phyloP scores from a whole-genome alignment of 176 grass and related monocot genomes.

The Triticum monococcum region DNA sequence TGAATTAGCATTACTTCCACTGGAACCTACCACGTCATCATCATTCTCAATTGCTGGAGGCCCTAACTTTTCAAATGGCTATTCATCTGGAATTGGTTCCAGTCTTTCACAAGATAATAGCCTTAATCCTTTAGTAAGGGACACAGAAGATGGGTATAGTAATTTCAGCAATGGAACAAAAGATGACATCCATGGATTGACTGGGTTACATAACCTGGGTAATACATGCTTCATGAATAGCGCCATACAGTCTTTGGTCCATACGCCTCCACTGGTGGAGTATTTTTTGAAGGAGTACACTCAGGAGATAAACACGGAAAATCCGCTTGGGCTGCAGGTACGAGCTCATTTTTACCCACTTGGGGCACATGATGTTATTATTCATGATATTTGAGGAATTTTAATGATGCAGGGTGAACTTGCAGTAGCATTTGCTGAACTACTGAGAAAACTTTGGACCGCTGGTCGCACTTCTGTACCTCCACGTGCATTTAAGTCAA shows the following conservation, averaged over 20 bases:
- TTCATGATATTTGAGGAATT: conserved; percentile 26
- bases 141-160: conserved; percentile 57
- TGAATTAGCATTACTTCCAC: conserved; percentile 79
- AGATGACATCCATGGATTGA: conserved; percentile 67
- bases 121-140: conserved; percentile 51
- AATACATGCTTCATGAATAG: conserved; percentile 99
- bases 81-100: conserved; percentile 60
- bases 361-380: neutral
- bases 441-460: conserved; percentile 88
- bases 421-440: conserved; percentile 84
- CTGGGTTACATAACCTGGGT: conserved; percentile 91
- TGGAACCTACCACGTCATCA: conserved; percentile 80
- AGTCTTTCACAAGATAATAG: conserved; percentile 66
- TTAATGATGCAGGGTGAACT: conserved; percentile 73
- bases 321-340: conserved; percentile 98
- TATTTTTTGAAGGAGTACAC: conserved; percentile 87
- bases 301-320: conserved; percentile 90
- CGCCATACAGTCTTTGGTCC: conserved; percentile 88
- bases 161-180: conserved; percentile 61
- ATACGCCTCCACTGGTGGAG: conserved; percentile 86
- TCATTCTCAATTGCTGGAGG: conserved; percentile 88
- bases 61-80: conserved; percentile 72
- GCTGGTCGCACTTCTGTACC: conserved; percentile 72
- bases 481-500: conserved; percentile 86
- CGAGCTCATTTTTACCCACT: conserved; percentile 6